Conservation (phyloP, 2,329 filamentous ascomycete genomes). For the Ophiostoma ips region DNA sequence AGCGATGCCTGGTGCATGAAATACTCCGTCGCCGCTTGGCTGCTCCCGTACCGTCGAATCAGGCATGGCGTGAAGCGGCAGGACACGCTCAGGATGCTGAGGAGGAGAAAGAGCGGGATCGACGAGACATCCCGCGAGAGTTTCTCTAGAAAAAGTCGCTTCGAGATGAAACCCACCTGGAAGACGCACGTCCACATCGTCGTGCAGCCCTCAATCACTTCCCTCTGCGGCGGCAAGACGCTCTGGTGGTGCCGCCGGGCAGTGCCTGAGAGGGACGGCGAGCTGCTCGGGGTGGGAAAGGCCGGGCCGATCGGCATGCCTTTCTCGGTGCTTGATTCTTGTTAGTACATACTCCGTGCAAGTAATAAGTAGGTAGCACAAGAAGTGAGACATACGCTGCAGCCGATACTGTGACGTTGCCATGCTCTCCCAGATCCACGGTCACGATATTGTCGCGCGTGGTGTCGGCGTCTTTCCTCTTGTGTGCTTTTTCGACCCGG, state of each 20-base stretch:
- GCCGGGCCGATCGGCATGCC: background rate
- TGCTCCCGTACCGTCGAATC: slow-evolving; percentile 13
- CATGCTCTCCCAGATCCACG: background rate
- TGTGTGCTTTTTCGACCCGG: background rate
- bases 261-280: background rate
- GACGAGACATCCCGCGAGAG: slow-evolving; percentile 11
- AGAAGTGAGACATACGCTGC: background rate
- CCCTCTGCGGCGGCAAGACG: slow-evolving; percentile 7
- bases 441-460: too few relatives aligned
- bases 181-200: slow-evolving; percentile 18
- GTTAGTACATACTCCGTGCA: background rate
- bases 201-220: slow-evolving; percentile 17
- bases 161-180: slow-evolving; percentile 19
- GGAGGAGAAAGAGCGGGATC: slow-evolving; percentile 14
- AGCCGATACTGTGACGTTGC: background rate
- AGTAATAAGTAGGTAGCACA: background rate
- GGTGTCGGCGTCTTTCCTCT: background rate
- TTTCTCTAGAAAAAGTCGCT: slow-evolving; percentile 18
- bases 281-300: background rate
- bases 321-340: background rate
- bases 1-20: slow-evolving; percentile 14
- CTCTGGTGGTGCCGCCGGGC: background rate
- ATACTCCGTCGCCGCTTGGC: slow-evolving; percentile 14
- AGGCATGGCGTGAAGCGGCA: slow-evolving; percentile 8
- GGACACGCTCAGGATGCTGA: slow-evolving; percentile 8